phyloP scores from a whole-genome alignment of 495 filamentous ascomycete species.

The Penicillium bovifimosum region DNA sequence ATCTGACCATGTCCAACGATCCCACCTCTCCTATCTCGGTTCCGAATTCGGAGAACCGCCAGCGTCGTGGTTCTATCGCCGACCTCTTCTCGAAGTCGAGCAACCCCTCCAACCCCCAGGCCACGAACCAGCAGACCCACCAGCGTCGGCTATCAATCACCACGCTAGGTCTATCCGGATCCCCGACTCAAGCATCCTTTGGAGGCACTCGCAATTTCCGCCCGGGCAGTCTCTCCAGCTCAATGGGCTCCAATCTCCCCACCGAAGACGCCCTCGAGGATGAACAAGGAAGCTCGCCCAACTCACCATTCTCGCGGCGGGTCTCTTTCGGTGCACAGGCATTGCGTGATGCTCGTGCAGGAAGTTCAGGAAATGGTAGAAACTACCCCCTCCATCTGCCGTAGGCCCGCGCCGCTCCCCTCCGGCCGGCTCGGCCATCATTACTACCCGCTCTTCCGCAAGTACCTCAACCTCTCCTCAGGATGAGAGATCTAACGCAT shows the following conservation, averaged over 20 bases:
- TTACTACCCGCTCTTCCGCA: slow-evolving; percentile 31
- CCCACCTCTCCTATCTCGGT: slow-evolving; percentile 46
- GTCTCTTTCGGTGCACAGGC: slow-evolving; percentile 90
- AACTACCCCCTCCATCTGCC: slow-evolving; percentile 29
- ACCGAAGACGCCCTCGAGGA: slow-evolving; percentile 90
- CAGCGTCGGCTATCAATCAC: slow-evolving; percentile 81
- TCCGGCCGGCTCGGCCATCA: slow-evolving; percentile 17
- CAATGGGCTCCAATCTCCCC: slow-evolving; percentile 66
- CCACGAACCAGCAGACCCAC: slow-evolving; percentile 39
- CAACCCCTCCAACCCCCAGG: slow-evolving; percentile 23
- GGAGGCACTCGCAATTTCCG: slow-evolving; percentile 44
- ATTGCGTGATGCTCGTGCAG: slow-evolving; percentile 60
- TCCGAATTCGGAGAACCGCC: slow-evolving; percentile 34
- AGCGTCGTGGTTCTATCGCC: slow-evolving; percentile 46
- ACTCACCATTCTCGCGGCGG: slow-evolving; percentile 74
- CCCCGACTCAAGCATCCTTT: slow-evolving; percentile 59
- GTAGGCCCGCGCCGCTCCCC: slow-evolving; percentile 22
- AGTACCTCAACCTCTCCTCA: slow-evolving; percentile 34
- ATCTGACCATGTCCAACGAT: slow-evolving; percentile 43
- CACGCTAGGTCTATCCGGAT: slow-evolving; percentile 76
- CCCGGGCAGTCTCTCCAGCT: slow-evolving; percentile 65
- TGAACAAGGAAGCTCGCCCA: slow-evolving; percentile 53
- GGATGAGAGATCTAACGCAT: slow-evolving; percentile 44
- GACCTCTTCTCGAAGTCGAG: slow-evolving; percentile 42
- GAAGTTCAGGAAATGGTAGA: slow-evolving; percentile 45